Conservation (phyloP, 2,329 filamentous ascomycete genomes). For the Phyllosticta ampelicida region DNA sequence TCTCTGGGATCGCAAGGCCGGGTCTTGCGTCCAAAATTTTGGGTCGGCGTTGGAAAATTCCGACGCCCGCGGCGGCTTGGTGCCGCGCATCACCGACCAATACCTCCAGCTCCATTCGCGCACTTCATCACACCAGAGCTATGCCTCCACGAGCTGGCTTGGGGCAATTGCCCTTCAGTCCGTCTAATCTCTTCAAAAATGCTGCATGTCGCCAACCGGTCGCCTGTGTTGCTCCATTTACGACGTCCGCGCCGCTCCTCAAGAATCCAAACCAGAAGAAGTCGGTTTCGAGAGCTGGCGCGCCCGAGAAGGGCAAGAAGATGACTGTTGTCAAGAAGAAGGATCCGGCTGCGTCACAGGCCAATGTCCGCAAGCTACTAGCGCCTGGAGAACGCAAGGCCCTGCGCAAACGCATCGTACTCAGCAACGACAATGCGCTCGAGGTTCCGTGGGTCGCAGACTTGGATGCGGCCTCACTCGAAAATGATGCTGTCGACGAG, state of each 20-base stretch:
- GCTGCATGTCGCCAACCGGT: not conserved
- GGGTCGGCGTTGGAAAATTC: conserved; percentile 6
- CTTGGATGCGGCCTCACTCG: conserved; percentile 45
- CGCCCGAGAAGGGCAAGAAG: conserved; percentile 28
- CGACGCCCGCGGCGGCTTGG: conserved; percentile 2
- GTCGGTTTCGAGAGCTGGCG: conserved; percentile 15
- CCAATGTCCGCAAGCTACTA: conserved; percentile 45
- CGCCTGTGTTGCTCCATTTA: conserved; percentile 18
- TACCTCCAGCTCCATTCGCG: not conserved
- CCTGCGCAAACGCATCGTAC: conserved; percentile 74
- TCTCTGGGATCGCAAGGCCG: not conserved
- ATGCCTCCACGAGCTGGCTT: conserved; percentile 18
- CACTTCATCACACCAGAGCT: conserved; percentile 6
- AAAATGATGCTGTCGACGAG: conserved; percentile 29
- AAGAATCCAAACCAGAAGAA: conserved; percentile 20
- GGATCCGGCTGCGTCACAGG: conserved; percentile 13
- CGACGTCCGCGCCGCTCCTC: conserved; percentile 23
- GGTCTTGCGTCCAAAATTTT: conserved; percentile 2
- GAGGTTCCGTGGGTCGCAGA: conserved; percentile 58
- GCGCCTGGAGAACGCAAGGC: conserved; percentile 74
- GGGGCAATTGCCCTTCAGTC: conserved; percentile 4
- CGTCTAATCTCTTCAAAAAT: conserved; percentile 19
- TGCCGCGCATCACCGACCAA: not conserved
- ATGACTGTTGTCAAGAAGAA: conserved; percentile 31
- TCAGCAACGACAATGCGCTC: conserved; percentile 90